These are phyloP conservation scores for Tuber melanosporum DNA, from an alignment of 495 filamentous ascomycete genomes.

Conservation along the genomic window DNA sequence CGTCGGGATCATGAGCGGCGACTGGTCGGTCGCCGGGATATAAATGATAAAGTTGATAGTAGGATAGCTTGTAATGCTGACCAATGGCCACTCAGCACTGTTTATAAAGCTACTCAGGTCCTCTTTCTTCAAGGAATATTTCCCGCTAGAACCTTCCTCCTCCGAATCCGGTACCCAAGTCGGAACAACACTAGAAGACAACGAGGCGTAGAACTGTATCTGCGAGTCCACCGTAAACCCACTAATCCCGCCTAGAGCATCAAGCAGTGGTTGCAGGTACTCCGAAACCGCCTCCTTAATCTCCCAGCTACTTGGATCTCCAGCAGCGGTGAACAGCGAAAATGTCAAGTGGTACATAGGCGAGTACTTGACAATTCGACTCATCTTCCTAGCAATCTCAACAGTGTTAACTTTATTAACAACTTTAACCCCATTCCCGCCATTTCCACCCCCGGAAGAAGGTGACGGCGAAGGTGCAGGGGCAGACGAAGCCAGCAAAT, in stretches of 20 bases:
- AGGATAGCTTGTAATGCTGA: slow-evolving; percentile 85
- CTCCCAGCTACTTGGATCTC: slow-evolving; percentile 79
- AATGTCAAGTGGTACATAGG: slow-evolving; percentile 94
- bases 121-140: slow-evolving; percentile 71
- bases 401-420: slow-evolving; percentile 41
- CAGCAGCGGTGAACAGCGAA: slow-evolving; percentile 78
- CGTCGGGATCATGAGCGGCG: slow-evolving; percentile 61
- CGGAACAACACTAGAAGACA: slow-evolving; percentile 38
- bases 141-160: slow-evolving; percentile 47
- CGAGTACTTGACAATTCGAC: slow-evolving; percentile 80
- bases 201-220: slow-evolving; percentile 87
- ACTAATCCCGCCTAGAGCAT: slow-evolving; percentile 71
- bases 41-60: slow-evolving; percentile 95
- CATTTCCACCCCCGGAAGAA: slow-evolving; percentile 23
- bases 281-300: slow-evolving; percentile 75
- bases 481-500: slow-evolving; percentile 60
- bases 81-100: slow-evolving; percentile 93
- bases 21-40: slow-evolving; percentile 56
- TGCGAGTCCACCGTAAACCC: slow-evolving; percentile 97
- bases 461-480: slow-evolving; percentile 48
- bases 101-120: slow-evolving; percentile 94
- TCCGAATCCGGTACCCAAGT: slow-evolving; percentile 42
- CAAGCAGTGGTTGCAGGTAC: slow-evolving; percentile 73
- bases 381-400: slow-evolving; percentile 58
- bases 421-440: slow-evolving; percentile 33